Evolutionary conservation across 345 rosid genomes (phyloP).

Genomic region (Syzygium grande): DNA sequence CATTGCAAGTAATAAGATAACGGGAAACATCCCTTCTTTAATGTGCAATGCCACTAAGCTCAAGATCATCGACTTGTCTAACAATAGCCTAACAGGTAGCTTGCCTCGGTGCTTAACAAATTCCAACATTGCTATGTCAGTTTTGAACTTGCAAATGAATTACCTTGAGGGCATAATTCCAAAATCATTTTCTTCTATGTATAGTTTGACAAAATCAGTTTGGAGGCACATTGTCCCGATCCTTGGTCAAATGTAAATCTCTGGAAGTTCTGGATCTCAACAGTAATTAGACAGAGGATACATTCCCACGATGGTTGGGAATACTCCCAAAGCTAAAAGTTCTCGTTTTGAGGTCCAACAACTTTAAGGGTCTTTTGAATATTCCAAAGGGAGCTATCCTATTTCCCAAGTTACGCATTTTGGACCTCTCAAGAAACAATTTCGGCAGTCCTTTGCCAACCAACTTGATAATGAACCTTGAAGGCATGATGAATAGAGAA

Average conservation of each 20-base stretch:
- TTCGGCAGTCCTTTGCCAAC: background rate
- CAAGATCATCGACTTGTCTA: background rate
- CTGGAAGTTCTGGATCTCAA: background rate
- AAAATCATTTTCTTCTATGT: background rate
- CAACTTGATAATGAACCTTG: background rate
- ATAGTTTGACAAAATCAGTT: background rate
- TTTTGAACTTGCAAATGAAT: background rate
- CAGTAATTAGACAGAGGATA: background rate
- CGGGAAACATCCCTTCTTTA: background rate
- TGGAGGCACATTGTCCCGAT: background rate
- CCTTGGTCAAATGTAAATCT: background rate
- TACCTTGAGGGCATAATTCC: background rate
- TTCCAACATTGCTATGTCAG: background rate
- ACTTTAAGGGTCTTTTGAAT: background rate
- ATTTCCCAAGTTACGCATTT: accelerated
- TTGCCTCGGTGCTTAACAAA: background rate
- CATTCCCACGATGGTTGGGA: background rate
- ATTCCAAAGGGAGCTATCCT: background rate
- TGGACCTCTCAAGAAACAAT: conserved; percentile 1
- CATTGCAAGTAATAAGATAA: too few species aligned
- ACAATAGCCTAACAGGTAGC: background rate
- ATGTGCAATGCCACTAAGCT: background rate
- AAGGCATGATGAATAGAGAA: background rate
- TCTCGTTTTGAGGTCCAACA: background rate
- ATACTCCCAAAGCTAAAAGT: background rate